phyloP scores from a whole-genome alignment of 306 rosid genomes.

The Corylus americana region DNA sequence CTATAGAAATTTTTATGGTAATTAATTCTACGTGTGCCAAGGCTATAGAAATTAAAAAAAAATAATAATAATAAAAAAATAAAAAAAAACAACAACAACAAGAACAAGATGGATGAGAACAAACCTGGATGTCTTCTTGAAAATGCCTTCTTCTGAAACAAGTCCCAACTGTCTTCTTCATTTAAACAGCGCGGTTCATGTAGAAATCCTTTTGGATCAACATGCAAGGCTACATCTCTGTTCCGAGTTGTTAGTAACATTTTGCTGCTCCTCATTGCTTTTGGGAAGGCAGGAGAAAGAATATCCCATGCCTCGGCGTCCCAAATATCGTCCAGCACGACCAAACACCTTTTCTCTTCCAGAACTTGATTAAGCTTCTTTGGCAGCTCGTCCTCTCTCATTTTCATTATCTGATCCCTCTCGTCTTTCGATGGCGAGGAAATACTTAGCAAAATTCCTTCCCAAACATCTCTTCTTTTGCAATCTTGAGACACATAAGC shows the following conservation, averaged over 20 bases:
- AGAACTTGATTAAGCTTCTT: slow-evolving; percentile 37
- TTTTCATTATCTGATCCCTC: slow-evolving; percentile 37
- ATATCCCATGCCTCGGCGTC: slow-evolving; percentile 38
- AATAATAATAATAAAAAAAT: too few species aligned
- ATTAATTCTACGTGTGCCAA: too few species aligned
- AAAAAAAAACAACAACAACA: neutral
- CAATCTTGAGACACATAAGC: slow-evolving; percentile 60
- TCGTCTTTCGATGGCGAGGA: slow-evolving; percentile 36
- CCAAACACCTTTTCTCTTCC: slow-evolving; percentile 40
- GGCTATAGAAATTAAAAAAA: too few species aligned
- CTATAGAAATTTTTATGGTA: too few species aligned
- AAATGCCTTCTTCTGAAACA: slow-evolving; percentile 48
- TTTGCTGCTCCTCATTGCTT: slow-evolving; percentile 29
- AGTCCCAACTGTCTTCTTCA: slow-evolving; percentile 34
- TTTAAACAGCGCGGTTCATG: slow-evolving; percentile 38
- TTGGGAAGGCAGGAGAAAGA: slow-evolving; percentile 38
- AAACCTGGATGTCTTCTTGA: slow-evolving; percentile 38
- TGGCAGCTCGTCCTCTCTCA: slow-evolving; percentile 49
- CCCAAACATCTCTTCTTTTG: slow-evolving; percentile 55
- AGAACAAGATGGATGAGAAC: neutral
- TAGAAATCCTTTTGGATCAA: slow-evolving; percentile 33
- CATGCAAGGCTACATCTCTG: slow-evolving; percentile 27
- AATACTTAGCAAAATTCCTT: slow-evolving; percentile 38
- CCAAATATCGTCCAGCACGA: slow-evolving; percentile 66
- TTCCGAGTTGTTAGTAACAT: slow-evolving; percentile 50